A percentile compares a stretch with the other conserved stretches of the same genome.
Evolutionary conservation across 2,329 filamentous ascomycete species (phyloP).

Genomic region (Epichloe bromicola): DNA sequence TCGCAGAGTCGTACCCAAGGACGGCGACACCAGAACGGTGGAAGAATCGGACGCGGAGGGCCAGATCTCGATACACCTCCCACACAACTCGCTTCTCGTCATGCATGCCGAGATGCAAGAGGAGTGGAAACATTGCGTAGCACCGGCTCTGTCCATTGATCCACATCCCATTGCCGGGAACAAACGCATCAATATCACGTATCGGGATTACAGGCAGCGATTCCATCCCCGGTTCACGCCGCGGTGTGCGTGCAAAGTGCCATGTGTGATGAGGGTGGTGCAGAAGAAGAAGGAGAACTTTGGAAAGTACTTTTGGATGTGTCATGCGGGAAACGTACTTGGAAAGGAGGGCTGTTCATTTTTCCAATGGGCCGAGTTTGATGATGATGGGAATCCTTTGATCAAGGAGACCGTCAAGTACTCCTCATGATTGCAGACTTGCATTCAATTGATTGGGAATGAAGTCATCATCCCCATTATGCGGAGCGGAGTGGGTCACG

Average conservation of each 20-base stretch:
- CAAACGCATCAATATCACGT: conserved; percentile 84
- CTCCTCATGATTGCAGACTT: conserved; percentile 4
- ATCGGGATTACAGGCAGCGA: conserved; percentile 67
- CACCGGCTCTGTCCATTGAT: conserved; percentile 61
- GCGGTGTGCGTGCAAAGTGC: conserved; percentile 60
- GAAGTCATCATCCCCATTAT: no score
- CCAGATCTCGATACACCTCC: conserved; percentile 84
- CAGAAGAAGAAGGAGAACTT: conserved; percentile 64
- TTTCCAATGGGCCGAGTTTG: conserved; percentile 78
- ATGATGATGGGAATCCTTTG: conserved; percentile 68
- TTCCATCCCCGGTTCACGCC: conserved; percentile 71
- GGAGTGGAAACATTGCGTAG: conserved; percentile 84
- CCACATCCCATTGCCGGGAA: conserved; percentile 74
- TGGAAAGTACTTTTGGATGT: conserved; percentile 90
- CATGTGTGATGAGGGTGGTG: conserved; percentile 60
- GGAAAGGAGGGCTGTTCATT: conserved; percentile 59
- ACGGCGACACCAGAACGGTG: conserved; percentile 24
- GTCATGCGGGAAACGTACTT: conserved; percentile 60
- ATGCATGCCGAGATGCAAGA: conserved; percentile 99
- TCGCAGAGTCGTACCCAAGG: conserved; percentile 56
- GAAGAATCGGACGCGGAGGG: conserved; percentile 54
- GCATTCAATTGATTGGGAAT: no score
- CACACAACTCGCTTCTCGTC: conserved; percentile 83
- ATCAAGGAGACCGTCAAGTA: background rate
- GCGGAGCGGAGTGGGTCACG: no score